phyloP scores from a whole-genome alignment of 495 filamentous ascomycete species.

The Tuber borchii region DNA sequence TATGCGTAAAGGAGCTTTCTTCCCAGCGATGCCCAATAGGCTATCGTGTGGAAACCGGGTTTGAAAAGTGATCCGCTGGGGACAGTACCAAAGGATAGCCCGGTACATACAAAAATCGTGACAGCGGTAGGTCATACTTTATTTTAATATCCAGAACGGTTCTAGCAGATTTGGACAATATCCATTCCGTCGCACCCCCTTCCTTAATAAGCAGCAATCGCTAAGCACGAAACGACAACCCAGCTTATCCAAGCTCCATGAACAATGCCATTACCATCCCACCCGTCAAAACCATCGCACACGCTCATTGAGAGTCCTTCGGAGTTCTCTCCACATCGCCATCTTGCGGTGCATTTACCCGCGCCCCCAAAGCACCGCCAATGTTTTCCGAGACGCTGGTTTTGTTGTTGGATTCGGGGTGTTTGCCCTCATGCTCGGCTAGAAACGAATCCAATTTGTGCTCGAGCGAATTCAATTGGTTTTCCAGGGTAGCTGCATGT shows the following conservation, averaged over 20 bases:
- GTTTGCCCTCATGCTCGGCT: conserved; percentile 44
- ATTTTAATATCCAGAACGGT: neutral
- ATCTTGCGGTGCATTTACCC: neutral
- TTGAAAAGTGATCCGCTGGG: neutral
- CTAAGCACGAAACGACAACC: neutral
- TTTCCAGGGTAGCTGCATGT: conserved; percentile 31
- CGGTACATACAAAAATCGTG: neutral
- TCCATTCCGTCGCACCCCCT: neutral
- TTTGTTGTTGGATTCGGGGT: conserved; percentile 60
- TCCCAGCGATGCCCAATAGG: neutral
- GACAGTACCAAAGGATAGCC: neutral
- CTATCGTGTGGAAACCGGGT: neutral
- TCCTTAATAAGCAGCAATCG: neutral
- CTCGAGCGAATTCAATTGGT: conserved; percentile 30
- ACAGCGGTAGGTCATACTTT: neutral
- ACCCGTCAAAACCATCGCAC: neutral
- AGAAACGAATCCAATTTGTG: conserved; percentile 35
- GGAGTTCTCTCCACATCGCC: neutral
- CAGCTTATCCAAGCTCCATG: neutral
- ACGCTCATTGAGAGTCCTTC: neutral
- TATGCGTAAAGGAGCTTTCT: neutral
- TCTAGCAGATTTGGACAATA: neutral
- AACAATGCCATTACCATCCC: neutral
- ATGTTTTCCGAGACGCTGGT: conserved; percentile 75
- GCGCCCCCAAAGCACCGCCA: neutral